Conservation (phyloP, 495 filamentous ascomycete species). For the Aspergillus indologenus region DNA sequence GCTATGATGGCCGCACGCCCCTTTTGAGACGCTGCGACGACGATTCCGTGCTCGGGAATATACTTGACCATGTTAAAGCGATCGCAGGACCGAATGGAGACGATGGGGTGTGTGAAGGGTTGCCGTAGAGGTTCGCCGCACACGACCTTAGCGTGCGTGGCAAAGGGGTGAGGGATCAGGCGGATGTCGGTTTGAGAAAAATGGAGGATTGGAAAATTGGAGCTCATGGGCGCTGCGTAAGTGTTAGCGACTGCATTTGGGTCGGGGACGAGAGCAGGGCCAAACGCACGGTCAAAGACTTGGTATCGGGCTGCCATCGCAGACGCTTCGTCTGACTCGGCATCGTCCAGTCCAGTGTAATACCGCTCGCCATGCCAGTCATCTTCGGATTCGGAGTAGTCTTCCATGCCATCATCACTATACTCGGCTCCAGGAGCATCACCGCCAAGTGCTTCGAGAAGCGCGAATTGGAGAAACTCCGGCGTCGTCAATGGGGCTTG, state of each 20-base stretch:
- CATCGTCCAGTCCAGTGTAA: slow-evolving; percentile 13
- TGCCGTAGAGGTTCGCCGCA: slow-evolving; percentile 47
- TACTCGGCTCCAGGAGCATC: slow-evolving; percentile 20
- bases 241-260: slow-evolving; percentile 7
- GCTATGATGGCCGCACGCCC: slow-evolving; percentile 75
- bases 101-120: slow-evolving; percentile 32
- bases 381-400: slow-evolving; percentile 21
- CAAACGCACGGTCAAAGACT: slow-evolving; percentile 20
- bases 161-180: slow-evolving; percentile 48
- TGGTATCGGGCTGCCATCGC: slow-evolving; percentile 14
- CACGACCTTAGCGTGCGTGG: slow-evolving; percentile 43
- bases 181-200: slow-evolving; percentile 58
- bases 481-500: slow-evolving; percentile 19
- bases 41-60: slow-evolving; percentile 74
- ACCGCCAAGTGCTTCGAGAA: slow-evolving; percentile 23
- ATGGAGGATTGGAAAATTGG: slow-evolving; percentile 52
- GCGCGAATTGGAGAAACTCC: slow-evolving; percentile 21
- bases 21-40: slow-evolving; percentile 67
- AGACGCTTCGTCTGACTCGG: slow-evolving; percentile 12
- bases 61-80: slow-evolving; percentile 74
- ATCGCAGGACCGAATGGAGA: slow-evolving; percentile 47
- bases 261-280: not conserved
- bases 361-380: slow-evolving; percentile 13
- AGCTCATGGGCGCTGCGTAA: slow-evolving; percentile 20
- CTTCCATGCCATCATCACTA: slow-evolving; percentile 20